These are phyloP conservation scores for Termitomyces heimii DNA, from an alignment of 768 basidiomycete species.

Conservation along the genomic window DNA sequence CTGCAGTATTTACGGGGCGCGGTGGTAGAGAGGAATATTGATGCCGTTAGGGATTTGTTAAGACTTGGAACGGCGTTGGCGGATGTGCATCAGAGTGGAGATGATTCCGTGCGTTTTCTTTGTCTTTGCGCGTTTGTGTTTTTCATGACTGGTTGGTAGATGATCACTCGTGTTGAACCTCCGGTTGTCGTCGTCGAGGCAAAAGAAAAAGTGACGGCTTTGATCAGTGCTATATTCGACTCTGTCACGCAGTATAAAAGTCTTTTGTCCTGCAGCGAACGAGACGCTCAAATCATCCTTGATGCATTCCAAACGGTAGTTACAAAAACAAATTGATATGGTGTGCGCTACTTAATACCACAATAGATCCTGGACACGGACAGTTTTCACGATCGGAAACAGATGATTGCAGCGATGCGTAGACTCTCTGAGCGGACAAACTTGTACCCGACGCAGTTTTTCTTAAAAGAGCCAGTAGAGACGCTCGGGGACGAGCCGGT, in stretches of 20 bases:
- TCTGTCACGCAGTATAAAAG: background rate
- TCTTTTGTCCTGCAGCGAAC: background rate
- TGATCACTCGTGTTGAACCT: no score
- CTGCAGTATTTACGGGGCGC: background rate
- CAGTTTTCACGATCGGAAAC: background rate
- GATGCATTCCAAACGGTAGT: background rate
- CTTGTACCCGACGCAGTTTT: background rate
- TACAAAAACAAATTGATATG: background rate
- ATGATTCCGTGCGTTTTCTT: background rate
- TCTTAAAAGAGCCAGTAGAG: background rate
- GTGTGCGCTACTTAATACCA: background rate
- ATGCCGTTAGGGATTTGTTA: background rate
- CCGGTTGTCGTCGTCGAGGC: no score
- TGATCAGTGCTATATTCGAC: background rate
- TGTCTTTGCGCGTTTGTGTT: no score
- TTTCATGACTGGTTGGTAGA: no score
- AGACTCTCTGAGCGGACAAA: background rate
- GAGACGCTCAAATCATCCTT: background rate
- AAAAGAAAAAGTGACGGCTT: background rate
- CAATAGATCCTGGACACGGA: background rate
- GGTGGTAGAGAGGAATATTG: background rate
- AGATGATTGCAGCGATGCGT: background rate
- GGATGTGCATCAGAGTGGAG: background rate
- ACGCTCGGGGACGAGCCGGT: background rate
- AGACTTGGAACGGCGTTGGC: background rate